Conservation (phyloP, 148 eudicot genomes). For the Tetragonia tetragonoides region DNA sequence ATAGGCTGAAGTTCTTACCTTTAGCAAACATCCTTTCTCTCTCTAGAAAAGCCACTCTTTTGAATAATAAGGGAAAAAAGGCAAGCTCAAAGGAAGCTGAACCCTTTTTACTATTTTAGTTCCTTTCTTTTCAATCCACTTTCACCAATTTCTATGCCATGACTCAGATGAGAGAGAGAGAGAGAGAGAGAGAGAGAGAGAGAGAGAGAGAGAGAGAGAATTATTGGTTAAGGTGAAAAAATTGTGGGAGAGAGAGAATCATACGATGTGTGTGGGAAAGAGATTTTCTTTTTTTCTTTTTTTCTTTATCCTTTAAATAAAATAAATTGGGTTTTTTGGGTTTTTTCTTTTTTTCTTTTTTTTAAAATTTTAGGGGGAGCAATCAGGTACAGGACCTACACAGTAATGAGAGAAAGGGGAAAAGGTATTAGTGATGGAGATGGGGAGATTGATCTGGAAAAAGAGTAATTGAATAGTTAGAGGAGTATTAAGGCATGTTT, state of each 20-base stretch:
- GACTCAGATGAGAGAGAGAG: constrained; percentile 1
- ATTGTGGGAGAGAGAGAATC: constrained; percentile 9
- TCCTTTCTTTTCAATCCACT: neutral
- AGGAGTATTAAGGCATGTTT: constrained; percentile 10
- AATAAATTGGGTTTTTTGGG: no score
- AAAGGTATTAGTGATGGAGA: neutral
- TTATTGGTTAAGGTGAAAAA: constrained; percentile 20
- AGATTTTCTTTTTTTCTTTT: neutral
- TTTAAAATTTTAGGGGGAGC: neutral
- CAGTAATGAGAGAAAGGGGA: neutral
- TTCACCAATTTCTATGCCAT: constrained; percentile 12
- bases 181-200: no score
- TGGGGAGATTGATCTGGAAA: neutral
- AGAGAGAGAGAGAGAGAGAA: no score
- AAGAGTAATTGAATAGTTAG: neutral
- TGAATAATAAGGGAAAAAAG: neutral
- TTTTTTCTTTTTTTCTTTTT: neutral
- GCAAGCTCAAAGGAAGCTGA: constrained; percentile 17
- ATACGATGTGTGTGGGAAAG: constrained; percentile 23
- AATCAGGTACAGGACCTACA: neutral
- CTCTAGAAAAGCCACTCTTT: constrained; percentile 8
- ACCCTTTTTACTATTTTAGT: neutral
- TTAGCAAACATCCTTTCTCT: neutral
- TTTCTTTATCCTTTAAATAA: neutral
- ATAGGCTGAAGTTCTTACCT: constrained; percentile 19